Base-by-base conservation (phyloP, 2,329 filamentous ascomycete genomes). In the Monilinia aucupariae region DNA sequence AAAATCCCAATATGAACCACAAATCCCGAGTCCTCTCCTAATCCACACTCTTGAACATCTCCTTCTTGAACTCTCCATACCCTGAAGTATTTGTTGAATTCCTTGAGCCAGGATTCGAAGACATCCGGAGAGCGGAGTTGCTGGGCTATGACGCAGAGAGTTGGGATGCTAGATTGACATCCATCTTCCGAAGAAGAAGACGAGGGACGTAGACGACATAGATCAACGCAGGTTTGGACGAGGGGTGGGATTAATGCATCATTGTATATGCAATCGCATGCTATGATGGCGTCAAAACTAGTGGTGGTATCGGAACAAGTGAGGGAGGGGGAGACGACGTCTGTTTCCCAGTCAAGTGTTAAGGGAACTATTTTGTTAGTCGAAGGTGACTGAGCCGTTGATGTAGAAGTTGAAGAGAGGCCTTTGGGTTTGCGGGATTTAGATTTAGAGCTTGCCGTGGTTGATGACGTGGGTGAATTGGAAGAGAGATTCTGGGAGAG, bases 231-330 rank as follows among this genome's bases (percentile, higher is more conserved):
- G 0, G 91, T 89, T 70, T 87, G 83, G n/a, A 94, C 89, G 55
- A 97, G 84, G 0, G 92, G 91, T 50, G 83, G 78, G 30, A 97
- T 84, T 3, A 97, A 82, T 2, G 89, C 84, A 68, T 96, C 90
- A 76, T 97, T 99, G 79, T 96, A 99, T 69, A 99, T 88, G 75
- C 92, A 97, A 75, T 99, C 94, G 72, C 91, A 96, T 4, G 92
- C 91, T 43, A 97, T 74, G 13, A 97, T 79, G 17, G 86, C 76
- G 71, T 96, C 89, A 68, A 94, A 88, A 63, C 82, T 81, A 71
- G 69, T 72, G 51, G 66, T 71, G 63, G 48, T 72, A 61, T 20
- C 64, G 59, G 50, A 64, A 12, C 74, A 45, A 60, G 66, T 66
- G 10, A 72, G 70, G 17, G 73, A 73, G 65, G 54, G 17, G 0